Evolutionary conservation across 768 basidiomycete species (phyloP), one percentile per base, ranked within the genome.

Genomic region (Mycena galericulata): DNA sequence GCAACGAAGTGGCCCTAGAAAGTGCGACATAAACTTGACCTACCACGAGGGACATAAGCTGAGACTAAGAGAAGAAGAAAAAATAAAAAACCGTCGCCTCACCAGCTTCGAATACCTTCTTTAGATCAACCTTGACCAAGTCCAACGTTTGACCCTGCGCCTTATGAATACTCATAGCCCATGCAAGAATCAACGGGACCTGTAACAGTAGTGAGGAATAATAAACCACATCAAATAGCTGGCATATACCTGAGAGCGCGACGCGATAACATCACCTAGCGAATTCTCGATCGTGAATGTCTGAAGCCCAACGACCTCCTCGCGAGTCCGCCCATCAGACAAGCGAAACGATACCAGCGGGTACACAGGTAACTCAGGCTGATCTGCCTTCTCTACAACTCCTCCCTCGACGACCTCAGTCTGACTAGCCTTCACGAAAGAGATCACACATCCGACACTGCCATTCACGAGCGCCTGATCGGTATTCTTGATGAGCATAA

Each of bases 151-250:
- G 97, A 11, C 98, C 97, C 78, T 99, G 97, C 9, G 92, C 93
- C 77, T 99, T 99, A 79, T 99, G 97, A 67, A 99, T 99, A 45
- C 92, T 93, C 94, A 98, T 97, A 0, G 97, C 96, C 97, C 97
- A 98, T 0, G 96, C 87, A 36, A 97, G 85, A 67, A 97, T 96
- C 26, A 98, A 77, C 0, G 95, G 95, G 1, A 97, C 76, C 94
- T 96, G 72, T 5, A 60, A 27, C n/a, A n/a, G n/a, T n/a, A n/a
- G n/a, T n/a, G n/a, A n/a, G n/a, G n/a, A 10, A 45, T 27, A 46
- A 54, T 22, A 53, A 98, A 98, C 5, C 87, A 85, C 27, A 92
- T 73, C 18, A 98, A 86, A 45, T 88, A 90, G 11, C 97, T 97
- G 85, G 97, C 92, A 59, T 90, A 94, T n/a, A 2, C 97, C 97